Base-by-base conservation (phyloP, 352 stramenopile genomes). In the Phytopythium helicoides region DNA sequence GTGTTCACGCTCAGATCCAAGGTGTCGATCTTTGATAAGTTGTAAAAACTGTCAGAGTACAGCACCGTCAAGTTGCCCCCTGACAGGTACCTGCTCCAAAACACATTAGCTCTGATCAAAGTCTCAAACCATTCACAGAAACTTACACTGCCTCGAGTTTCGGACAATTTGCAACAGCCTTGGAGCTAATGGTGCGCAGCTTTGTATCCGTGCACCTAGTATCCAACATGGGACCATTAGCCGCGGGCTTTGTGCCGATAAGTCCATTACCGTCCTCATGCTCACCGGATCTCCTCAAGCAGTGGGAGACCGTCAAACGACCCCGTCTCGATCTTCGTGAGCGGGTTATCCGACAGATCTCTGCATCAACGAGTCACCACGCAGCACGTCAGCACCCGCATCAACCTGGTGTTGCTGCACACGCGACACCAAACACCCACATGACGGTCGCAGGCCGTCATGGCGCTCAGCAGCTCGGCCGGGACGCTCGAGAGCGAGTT, bases 1-100 rank as follows among this genome's bases (percentile, higher is more conserved):
- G 72, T 64, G 42, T 89, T 89, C 56, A 60, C 65, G 33, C 73
- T 85, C 52, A 87, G 22, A 36, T 86, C 69, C 5, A 89, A 60
- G 18, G 73, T 85, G 52, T 83, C 62, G 12, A 87, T 50, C 33
- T 66, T 54, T 2, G 76, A 56, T 16, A 87, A 50, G 22, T 85
- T 81, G 39, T 47, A 47, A 6, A 89, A 70, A n/a, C 70, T 72
- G 35, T 77, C 69, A 12, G 31, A 41, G 26, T 62, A 65, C 26
- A 86, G 56, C 39, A 47, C 35, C 8, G 69, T 76, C 33, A 86
- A 54, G 22, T 81, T 80, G 47, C 76, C 78, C 21, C 66, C 46
- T 15, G 67, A 62, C 15, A 86, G 25, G 49, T 71, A 54, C 39
- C 74, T 83, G 34, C 35, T 25, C 23, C 45, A 49, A 38, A 6